Percentiles rank a stretch among this genome's conserved stretches.
phyloP scores from a whole-genome alignment of 1,139 yeast genomes.

The Pichia sp. region DNA sequence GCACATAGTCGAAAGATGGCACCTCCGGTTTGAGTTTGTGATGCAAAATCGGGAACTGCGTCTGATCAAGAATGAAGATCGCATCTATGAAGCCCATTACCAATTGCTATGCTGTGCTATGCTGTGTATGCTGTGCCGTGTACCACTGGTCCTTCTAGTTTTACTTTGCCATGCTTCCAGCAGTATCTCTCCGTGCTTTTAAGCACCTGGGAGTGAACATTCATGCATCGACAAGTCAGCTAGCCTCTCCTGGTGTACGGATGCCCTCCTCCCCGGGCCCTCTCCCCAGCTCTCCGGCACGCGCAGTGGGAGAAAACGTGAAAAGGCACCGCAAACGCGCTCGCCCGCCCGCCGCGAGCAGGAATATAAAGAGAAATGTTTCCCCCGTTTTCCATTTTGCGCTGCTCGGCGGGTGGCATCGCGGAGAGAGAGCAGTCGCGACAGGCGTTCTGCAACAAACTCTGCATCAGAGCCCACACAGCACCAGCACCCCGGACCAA shows the following conservation, averaged over 20 bases:
- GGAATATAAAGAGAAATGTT: neutral
- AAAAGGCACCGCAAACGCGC: neutral
- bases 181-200: no score
- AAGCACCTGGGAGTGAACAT: no score
- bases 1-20: slow-evolving; percentile 42
- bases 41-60: slow-evolving; percentile 20
- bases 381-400: neutral
- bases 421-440: neutral
- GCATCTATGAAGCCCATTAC: slow-evolving; percentile 51
- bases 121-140: neutral
- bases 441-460: neutral
- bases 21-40: slow-evolving; percentile 6
- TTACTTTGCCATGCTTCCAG: neutral
- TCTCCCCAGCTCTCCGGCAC: neutral
- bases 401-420: neutral
- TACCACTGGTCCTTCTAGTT: neutral
- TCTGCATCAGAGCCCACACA: neutral
- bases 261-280: no score
- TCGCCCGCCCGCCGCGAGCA: neutral
- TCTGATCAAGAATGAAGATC: slow-evolving; percentile 57
- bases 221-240: no score
- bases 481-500: neutral
- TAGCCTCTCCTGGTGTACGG: no score
- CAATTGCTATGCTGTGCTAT: neutral
- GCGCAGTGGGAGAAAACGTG: neutral